Base-by-base conservation (phyloP, 768 basidiomycete genomes). In the Suillus sp. region DNA sequence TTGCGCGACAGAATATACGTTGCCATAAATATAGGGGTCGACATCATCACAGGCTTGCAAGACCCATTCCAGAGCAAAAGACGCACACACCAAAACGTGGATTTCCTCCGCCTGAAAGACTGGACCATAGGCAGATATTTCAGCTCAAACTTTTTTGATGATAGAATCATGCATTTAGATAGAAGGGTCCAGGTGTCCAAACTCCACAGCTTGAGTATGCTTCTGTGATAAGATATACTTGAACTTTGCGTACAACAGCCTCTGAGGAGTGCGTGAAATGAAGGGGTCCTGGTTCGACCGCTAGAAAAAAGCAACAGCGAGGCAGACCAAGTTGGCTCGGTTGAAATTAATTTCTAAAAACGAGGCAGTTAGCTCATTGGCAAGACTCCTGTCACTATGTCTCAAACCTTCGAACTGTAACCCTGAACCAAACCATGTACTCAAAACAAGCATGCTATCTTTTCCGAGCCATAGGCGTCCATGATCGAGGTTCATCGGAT, bases 401-500 rank as follows among this genome's bases (percentile, higher is more conserved):
- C 37, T 56, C 22, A 27, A 27, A 56, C 55, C 37, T 56, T 56
- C 25, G 9, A 27, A 56, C 37, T 25, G 25, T 5, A 56, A 38
- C 37, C 5, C 2, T 27, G 25, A 37, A 32, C 27, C 48, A 54
- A 16, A 22, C 3, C 34, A 22, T n/a, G 51, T 14, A 14, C 47
- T 4, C 10, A 32, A 16, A 32, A 48, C 13, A 47, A 22, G 53
- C 43, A n/a, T 1, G 14, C 68, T 62, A 75, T 60, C 72, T 72
- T 43, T 66, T 71, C 9, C 70, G 66, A 48, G 74, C 62, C 10
- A 70, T 68, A 53, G 78, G 80, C n/a, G 20, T 69, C 80, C 80
- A 81, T 4, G 76, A 30, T 61, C 77, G 69, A n/a, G 79, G 78
- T 43, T 77, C 74, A 37, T 76, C 77, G 0, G 70, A 66, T 30